phyloP scores from a whole-genome alignment of 768 basidiomycete genomes.

The Ramaria sp. region DNA sequence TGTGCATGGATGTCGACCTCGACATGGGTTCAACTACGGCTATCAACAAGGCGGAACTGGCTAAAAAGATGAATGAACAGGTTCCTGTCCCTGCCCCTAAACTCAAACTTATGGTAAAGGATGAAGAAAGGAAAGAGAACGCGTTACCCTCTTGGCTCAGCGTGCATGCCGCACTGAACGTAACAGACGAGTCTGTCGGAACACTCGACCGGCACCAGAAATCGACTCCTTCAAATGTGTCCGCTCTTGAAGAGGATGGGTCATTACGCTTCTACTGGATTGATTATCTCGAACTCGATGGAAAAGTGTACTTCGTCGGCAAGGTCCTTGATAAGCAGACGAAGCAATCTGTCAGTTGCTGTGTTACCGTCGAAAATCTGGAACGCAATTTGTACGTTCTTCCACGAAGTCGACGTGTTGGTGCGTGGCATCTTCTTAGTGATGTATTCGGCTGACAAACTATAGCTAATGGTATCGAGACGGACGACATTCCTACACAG shows the following conservation, averaged over 20 bases:
- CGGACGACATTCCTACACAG: constrained; percentile 60
- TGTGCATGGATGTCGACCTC: constrained; percentile 15
- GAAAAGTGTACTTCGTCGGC: constrained; percentile 79
- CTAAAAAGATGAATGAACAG: constrained; percentile 16
- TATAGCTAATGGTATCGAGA: constrained; percentile 37
- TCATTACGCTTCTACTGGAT: constrained; percentile 91
- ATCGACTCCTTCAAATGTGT: constrained; percentile 30
- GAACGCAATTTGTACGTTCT: constrained; percentile 87
- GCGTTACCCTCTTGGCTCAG: constrained; percentile 55
- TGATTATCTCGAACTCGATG: constrained; percentile 83
- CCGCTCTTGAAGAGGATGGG: constrained; percentile 73
- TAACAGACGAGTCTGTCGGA: constrained; percentile 53
- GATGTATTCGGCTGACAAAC: not conserved
- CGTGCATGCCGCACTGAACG: constrained; percentile 60
- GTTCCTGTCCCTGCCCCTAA: constrained; percentile 11
- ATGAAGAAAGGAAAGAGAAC: constrained; percentile 20
- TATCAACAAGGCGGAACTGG: constrained; percentile 16
- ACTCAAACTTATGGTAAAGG: constrained; percentile 29
- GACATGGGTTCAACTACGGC: constrained; percentile 14
- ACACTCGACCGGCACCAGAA: not conserved
- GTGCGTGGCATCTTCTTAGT: constrained; percentile 15
- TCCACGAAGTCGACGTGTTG: constrained; percentile 57
- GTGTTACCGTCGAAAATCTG: constrained; percentile 74
- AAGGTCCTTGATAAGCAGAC: constrained; percentile 77
- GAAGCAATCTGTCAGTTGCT: constrained; percentile 69